phyloP scores from a whole-genome alignment of 2,329 filamentous ascomycete genomes.

The Pseudocercospora fuligena region DNA sequence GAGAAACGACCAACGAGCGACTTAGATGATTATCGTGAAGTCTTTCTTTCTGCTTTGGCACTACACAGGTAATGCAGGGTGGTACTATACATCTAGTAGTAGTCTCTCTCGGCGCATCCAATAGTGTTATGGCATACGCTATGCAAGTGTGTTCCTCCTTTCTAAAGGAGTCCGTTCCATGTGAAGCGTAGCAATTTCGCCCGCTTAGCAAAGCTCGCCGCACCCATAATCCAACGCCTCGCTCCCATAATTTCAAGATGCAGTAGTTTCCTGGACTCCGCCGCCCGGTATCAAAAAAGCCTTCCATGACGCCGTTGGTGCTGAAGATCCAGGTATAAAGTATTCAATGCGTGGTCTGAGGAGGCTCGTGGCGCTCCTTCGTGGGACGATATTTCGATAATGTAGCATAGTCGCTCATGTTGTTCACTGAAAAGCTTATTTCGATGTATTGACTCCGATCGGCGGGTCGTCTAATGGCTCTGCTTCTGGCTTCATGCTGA shows the following conservation, averaged over 20 bases:
- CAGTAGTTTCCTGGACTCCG: background rate
- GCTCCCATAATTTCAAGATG: conserved; percentile 7
- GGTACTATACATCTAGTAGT: conserved; percentile 8
- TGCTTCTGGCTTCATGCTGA: conserved; percentile 45
- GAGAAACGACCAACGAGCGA: background rate
- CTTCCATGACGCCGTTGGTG: conserved; percentile 1
- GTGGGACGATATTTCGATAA: background rate
- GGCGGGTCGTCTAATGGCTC: conserved; percentile 23
- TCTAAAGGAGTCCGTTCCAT: conserved; percentile 5
- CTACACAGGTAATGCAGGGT: conserved; percentile 9
- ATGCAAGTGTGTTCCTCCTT: conserved; percentile 7
- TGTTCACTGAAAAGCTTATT: conserved; percentile 1
- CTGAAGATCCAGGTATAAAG: background rate
- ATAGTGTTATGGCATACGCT: conserved; percentile 5
- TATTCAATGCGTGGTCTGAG: background rate
- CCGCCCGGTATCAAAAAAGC: background rate
- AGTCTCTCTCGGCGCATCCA: conserved; percentile 7
- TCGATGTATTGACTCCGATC: conserved; percentile 15
- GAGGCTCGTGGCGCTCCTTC: background rate
- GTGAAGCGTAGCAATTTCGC: background rate
- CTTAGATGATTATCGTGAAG: background rate
- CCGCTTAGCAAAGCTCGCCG: background rate
- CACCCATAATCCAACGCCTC: conserved; percentile 3
- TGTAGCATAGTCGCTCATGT: background rate
- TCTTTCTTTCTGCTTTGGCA: conserved; percentile 3